These are phyloP conservation scores for Magnusiomyces sp. DNA, from an alignment of 1,139 yeast genomes.

Conservation along the genomic window DNA sequence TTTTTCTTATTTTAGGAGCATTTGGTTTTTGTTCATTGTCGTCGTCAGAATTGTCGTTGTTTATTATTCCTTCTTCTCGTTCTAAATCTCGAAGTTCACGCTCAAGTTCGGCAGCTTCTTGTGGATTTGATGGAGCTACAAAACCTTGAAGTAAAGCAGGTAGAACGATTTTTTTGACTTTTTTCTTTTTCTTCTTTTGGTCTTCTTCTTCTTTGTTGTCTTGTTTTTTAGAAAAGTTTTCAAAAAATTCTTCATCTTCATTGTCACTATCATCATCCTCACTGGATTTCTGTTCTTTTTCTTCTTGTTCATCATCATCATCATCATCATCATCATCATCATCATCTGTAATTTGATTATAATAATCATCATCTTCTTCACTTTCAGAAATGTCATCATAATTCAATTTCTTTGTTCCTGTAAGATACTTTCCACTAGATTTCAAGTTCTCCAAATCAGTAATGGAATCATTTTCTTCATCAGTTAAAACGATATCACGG, in stretches of 20 bases:
- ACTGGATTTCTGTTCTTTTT: slow-evolving; percentile 12
- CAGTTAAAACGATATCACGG: slow-evolving; percentile 7
- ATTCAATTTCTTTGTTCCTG: slow-evolving; percentile 13
- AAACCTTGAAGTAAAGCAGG: slow-evolving; percentile 77
- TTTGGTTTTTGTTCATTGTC: slow-evolving; percentile 47
- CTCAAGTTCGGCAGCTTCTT: slow-evolving; percentile 33
- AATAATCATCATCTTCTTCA: slow-evolving; percentile 17
- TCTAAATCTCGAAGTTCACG: slow-evolving; percentile 9
- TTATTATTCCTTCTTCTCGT: slow-evolving; percentile 15
- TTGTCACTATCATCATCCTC: slow-evolving; percentile 13
- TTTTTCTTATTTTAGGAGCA: slow-evolving; percentile 59
- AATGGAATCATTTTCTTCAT: slow-evolving; percentile 20
- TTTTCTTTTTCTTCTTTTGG: slow-evolving; percentile 30
- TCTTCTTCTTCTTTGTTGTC: slow-evolving; percentile 31
- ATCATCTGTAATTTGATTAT: slow-evolving; percentile 1
- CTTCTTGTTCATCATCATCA: slow-evolving; percentile 17
- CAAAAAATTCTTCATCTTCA: slow-evolving; percentile 14
- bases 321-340: slow-evolving; percentile 25
- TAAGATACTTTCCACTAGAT: slow-evolving; percentile 16
- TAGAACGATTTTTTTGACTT: slow-evolving; percentile 34
- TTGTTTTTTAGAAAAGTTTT: slow-evolving; percentile 11
- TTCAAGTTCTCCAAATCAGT: slow-evolving; percentile 10
- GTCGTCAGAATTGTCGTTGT: slow-evolving; percentile 11
- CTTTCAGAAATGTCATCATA: slow-evolving; percentile 27
- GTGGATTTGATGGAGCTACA: slow-evolving; percentile 66